Percentiles rank a stretch among this genome's conserved stretches.
Evolutionary conservation across 306 rosid species (phyloP).

Genomic region (apple (Malus domestica)): DNA sequence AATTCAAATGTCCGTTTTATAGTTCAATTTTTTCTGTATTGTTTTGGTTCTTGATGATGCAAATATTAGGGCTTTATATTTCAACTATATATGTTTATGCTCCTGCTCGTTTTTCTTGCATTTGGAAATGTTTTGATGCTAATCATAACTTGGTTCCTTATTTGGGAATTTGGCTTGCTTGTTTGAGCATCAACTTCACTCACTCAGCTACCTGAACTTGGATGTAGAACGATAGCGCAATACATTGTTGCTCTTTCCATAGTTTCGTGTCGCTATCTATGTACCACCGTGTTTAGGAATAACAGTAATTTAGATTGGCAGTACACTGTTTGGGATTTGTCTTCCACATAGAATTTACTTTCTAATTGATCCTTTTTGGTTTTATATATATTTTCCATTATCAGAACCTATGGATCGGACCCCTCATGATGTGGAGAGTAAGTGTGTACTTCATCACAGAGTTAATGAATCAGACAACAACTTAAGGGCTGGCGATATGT

Average conservation of each 20-base stretch:
- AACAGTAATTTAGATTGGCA: too few relatives aligned
- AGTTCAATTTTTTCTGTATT: background rate
- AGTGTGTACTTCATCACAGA: conserved; percentile 25
- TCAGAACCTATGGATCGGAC: conserved; percentile 5
- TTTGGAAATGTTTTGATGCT: background rate
- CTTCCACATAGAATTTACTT: background rate
- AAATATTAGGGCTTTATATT: background rate
- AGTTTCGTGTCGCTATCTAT: background rate
- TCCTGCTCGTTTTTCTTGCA: background rate
- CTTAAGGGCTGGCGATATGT: conserved; percentile 31
- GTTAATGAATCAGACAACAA: conserved; percentile 35
- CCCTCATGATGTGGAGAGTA: background rate
- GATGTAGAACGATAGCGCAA: background rate
- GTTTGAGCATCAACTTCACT: background rate
- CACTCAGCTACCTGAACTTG: background rate
- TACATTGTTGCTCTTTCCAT: too few relatives aligned
- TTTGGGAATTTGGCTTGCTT: background rate
- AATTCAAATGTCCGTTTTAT: background rate
- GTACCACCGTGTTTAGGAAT: background rate
- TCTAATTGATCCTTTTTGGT: background rate
- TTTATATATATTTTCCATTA: background rate
- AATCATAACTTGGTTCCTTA: background rate
- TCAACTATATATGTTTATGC: background rate
- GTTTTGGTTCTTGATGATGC: background rate
- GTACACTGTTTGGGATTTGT: background rate